Base-by-base conservation (phyloP, 2,329 filamentous ascomycete genomes). In the Akanthomyces lecanii region DNA sequence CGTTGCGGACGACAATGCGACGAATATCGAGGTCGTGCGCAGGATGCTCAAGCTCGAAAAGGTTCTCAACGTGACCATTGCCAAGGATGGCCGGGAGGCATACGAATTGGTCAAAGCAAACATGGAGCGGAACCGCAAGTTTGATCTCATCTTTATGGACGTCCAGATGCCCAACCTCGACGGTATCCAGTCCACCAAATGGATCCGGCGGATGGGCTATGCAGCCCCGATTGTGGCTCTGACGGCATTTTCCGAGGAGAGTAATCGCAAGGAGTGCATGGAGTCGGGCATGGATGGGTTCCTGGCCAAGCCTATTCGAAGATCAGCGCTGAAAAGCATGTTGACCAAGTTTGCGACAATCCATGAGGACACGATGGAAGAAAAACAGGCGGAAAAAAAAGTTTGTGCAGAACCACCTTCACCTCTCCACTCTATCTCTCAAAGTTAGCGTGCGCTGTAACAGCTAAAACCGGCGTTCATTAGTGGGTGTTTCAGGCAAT, bases 61-160 rank as follows among this genome's bases (percentile, higher is more conserved):
- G 42, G 84, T 92, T n/a, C 90, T 89, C 73, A 90, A 97, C 71
- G 91, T 97, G n/a, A 94, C 90, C 0, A 89, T 97, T 57, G 93
- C 92, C 59, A 91, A 91, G 71, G 89, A 92, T 69, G 90, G 89
- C 0, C 90, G 96, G 74, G 91, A 97, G 75, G 93, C 93, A 0
- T 91, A 92, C 64, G 92, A 97, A 65, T 81, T 89, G 33, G 92
- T 97, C 67, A 93, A 92, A 72, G 86, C 86, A 18, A 89, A 87
- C 66, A 95, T 96, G 89, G 85, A 88, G 56, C 83, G 83, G 33
- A 83, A 88, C 58, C 81, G 84, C 62, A 83, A 84, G 2, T 97
- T 94, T 72, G 91, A 96, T 68, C 81, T 97, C 30, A 94, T 97
- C 66, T 95, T 97, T 71, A 97, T 97, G 93, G 93, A 97, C 70